These are phyloP conservation scores for Penicillium canescens DNA, from an alignment of 495 filamentous ascomycete genomes.

Conservation along the genomic window DNA sequence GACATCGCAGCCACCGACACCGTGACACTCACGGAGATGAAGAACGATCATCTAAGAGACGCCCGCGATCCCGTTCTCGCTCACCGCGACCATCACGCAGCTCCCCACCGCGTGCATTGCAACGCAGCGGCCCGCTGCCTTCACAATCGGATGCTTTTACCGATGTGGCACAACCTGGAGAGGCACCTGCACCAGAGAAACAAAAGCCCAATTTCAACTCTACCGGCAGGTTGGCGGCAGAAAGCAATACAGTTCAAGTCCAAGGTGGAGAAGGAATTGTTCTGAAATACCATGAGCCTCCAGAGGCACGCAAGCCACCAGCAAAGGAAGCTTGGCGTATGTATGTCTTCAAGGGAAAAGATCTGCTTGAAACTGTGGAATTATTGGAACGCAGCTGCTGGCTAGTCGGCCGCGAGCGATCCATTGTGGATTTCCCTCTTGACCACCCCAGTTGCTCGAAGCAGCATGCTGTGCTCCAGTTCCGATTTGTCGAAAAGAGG, in stretches of 20 bases:
- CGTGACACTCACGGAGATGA: constrained; percentile 29
- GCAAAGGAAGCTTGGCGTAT: constrained; percentile 78
- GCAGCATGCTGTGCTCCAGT: constrained; percentile 95
- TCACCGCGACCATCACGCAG: constrained; percentile 36
- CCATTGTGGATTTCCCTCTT: constrained; percentile 78
- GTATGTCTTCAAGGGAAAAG: constrained; percentile 87
- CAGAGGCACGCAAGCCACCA: constrained; percentile 87
- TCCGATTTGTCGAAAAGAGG: constrained; percentile 76
- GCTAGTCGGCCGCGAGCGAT: constrained; percentile 78
- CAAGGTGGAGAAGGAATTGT: constrained; percentile 63
- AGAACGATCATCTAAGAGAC: constrained; percentile 26
- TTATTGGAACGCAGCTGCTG: constrained; percentile 79
- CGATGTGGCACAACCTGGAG: constrained; percentile 39
- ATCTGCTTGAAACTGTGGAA: constrained; percentile 77
- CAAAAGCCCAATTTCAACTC: constrained; percentile 85
- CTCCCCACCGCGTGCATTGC: constrained; percentile 23
- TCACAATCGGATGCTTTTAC: constrained; percentile 72
- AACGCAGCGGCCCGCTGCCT: constrained; percentile 60
- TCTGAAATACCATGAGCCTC: constrained; percentile 94
- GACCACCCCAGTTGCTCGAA: constrained; percentile 92
- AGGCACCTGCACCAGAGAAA: constrained; percentile 55
- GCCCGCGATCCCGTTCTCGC: constrained; percentile 30
- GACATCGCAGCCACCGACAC: constrained; percentile 33
- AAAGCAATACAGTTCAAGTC: constrained; percentile 80
- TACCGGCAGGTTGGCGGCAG: constrained; percentile 81